Base-by-base conservation (phyloP, 1,284 basidiomycete species). In the Ceratobasidium sp. region DNA sequence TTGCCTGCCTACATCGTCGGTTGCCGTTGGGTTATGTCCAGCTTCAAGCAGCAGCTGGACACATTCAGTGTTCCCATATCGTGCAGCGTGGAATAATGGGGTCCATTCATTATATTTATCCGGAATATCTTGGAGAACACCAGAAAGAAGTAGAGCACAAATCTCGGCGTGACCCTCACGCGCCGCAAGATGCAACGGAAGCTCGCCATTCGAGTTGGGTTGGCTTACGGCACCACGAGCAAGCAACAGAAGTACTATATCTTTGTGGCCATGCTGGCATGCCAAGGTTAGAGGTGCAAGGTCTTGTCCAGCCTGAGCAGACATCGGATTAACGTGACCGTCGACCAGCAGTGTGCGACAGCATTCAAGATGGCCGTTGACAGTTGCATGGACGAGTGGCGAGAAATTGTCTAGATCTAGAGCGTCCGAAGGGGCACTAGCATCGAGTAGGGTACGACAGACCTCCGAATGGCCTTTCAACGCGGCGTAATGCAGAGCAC, bases 101-200 rank as follows among this genome's bases (percentile, higher is more conserved):
- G 97, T 99, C 97, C 98, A 99, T 84, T 97, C 95, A 83, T 98
- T 96, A 85, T 97, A 97, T 85, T 98, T 99, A 88, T 99, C 97
- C 4, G 93, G 91, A 33, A 92, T 89, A 84, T 99, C 96, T 91
- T 95, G 95, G 9, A 94, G 95, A 10, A 94, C 91, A 55, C 89
- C 89, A 40, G 85, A 85, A 4, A 97, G 87, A n/a, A 99, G 91
- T 10, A 97, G 85, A 77, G 87, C 89, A 83, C 97, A 95, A 33
- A 98, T 92, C 39, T 93, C 91, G 4, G 90, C 90, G 83, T 98
- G 97, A 0, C 98, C 98, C 83, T 97, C 95, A 78, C 95, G 92
- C n/a, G 97, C 97, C 28, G 98, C 98, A n/a, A 99, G 91, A 86
- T 99, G 97, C 83, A 98, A 95, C 0, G 98, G 97, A 83, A 94